phyloP scores from a whole-genome alignment of 192 early-diverging fungal species.

The Backusella morwellensis region DNA sequence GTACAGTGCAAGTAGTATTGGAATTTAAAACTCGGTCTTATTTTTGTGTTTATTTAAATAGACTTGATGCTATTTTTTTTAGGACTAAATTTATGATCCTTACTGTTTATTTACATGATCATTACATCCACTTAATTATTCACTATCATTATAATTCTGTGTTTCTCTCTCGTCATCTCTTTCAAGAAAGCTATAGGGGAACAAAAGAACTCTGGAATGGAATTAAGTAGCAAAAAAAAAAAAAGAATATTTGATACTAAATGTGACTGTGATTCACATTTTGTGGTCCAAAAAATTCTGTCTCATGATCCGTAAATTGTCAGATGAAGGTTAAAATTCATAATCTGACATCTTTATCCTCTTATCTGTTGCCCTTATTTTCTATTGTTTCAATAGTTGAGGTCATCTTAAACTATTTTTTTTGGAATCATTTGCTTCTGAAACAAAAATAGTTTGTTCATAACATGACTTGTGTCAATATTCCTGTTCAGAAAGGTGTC shows the following conservation, averaged over 20 bases:
- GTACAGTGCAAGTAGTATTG: not conserved
- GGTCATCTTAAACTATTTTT: too few species aligned
- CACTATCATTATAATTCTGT: too few species aligned
- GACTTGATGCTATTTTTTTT: not conserved
- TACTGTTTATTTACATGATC: not conserved
- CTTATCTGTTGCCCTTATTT: not conserved
- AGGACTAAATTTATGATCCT: not conserved
- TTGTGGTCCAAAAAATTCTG: not conserved
- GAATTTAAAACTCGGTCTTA: not conserved
- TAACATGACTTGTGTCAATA: not conserved
- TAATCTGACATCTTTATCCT: not conserved
- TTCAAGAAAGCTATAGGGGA: not conserved
- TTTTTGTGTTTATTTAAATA: not conserved
- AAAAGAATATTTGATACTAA: not conserved
- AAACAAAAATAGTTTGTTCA: not conserved
- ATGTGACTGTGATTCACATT: not conserved
- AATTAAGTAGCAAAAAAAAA: not conserved
- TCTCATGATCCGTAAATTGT: slow-evolving; percentile 6
- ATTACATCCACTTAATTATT: not conserved
- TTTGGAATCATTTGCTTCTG: too few species aligned
- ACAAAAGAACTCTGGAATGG: not conserved
- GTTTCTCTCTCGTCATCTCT: too few species aligned
- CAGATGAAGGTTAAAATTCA: not conserved
- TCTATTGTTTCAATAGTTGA: not conserved
- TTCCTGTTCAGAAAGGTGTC: not conserved